phyloP scores from a whole-genome alignment of 2,329 filamentous ascomycete species.

The Paecilomyces dactylethromorphus region DNA sequence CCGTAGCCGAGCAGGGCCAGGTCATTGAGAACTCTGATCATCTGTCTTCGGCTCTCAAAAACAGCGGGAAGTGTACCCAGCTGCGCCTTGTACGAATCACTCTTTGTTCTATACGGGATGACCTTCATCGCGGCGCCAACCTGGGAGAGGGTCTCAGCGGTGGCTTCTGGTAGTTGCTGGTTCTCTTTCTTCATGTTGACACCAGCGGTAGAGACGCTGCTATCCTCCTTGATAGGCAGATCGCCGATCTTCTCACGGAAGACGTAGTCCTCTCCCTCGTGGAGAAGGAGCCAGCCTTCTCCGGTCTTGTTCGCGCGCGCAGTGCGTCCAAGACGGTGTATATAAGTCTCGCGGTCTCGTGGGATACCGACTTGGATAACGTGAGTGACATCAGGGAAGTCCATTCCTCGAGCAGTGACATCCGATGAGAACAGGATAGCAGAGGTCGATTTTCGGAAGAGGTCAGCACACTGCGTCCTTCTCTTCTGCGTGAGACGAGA shows the following conservation, averaged over 20 bases:
- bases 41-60: slow-evolving; percentile 27
- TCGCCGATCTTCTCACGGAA: slow-evolving; percentile 48
- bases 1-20: slow-evolving; percentile 43
- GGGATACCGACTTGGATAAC: slow-evolving; percentile 68
- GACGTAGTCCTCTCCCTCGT: slow-evolving; percentile 42
- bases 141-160: slow-evolving; percentile 18
- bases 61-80: slow-evolving; percentile 14
- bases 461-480: slow-evolving; percentile 64
- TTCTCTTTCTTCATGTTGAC: slow-evolving; percentile 28
- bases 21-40: slow-evolving; percentile 40
- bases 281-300: slow-evolving; percentile 55
- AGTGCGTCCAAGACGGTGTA: slow-evolving; percentile 71
- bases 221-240: slow-evolving; percentile 46
- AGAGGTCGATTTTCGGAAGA: slow-evolving; percentile 59
- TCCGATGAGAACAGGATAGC: slow-evolving; percentile 71
- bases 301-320: slow-evolving; percentile 60
- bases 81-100: slow-evolving; percentile 22
- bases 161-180: slow-evolving; percentile 8
- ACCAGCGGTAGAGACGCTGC: slow-evolving; percentile 35
- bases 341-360: slow-evolving; percentile 61
- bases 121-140: slow-evolving; percentile 38
- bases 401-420: slow-evolving; percentile 75
- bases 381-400: slow-evolving; percentile 74
- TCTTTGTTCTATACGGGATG: slow-evolving; percentile 19
- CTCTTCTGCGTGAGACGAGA: slow-evolving; percentile 64